phyloP scores from a whole-genome alignment of 2,329 filamentous ascomycete species.

The Amesomyces nigricolor region DNA sequence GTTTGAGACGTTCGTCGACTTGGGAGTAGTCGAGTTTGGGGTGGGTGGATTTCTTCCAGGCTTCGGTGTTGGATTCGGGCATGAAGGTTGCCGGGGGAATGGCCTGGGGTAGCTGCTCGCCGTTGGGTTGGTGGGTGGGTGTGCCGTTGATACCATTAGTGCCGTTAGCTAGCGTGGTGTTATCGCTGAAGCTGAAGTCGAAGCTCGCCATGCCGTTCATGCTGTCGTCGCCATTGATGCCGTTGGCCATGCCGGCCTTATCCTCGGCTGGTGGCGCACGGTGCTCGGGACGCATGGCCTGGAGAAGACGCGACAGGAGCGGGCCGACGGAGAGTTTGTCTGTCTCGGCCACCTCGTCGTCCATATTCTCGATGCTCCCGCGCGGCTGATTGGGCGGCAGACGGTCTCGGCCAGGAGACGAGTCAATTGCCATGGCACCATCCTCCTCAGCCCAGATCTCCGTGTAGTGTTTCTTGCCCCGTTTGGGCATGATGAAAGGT shows the following conservation, averaged over 20 bases:
- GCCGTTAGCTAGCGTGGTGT: constrained; percentile 32
- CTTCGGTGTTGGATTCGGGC: constrained; percentile 66
- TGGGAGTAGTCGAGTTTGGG: constrained; percentile 76
- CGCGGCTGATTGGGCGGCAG: constrained; percentile 75
- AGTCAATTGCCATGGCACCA: constrained; percentile 68
- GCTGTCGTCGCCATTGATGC: constrained; percentile 45
- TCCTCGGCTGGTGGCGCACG: constrained; percentile 52
- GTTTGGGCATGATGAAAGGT: constrained; percentile 80
- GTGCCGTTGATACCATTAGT: constrained; percentile 19
- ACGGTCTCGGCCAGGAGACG: constrained; percentile 56
- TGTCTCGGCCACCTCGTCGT: constrained; percentile 79
- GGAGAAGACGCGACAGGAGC: constrained; percentile 73
- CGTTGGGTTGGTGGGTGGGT: constrained; percentile 21
- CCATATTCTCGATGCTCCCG: constrained; percentile 79
- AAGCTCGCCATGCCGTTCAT: constrained; percentile 49
- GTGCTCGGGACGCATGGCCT: constrained; percentile 73
- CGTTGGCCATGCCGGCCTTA: constrained; percentile 44
- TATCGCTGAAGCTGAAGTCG: constrained; percentile 38
- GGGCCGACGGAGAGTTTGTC: constrained; percentile 87
- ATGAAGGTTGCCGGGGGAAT: constrained; percentile 71
- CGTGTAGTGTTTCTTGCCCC: constrained; percentile 78
- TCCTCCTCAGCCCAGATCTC: constrained; percentile 96
- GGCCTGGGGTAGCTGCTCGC: constrained; percentile 26
- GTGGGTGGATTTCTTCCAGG: constrained; percentile 72
- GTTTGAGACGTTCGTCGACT: constrained; percentile 84